Percentiles rank a stretch among this genome's conserved stretches.
These are phyloP conservation scores for Capsicum baccatum DNA, from an alignment of 257 asterid species.

Conservation along the genomic window DNA sequence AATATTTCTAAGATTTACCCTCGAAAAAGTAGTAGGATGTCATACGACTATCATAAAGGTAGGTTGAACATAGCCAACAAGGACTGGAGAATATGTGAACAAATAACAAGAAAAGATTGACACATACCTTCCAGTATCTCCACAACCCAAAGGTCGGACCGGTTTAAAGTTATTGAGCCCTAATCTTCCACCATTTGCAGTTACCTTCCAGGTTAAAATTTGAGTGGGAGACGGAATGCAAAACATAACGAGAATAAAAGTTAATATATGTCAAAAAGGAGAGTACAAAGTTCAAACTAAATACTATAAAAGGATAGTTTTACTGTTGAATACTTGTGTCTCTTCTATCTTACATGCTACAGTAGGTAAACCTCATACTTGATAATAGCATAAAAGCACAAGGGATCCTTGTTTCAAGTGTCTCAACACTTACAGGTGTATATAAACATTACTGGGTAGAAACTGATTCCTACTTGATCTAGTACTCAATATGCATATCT, in stretches of 20 bases:
- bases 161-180: slow-evolving; percentile 93
- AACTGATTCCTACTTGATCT: background rate
- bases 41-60: background rate
- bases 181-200: slow-evolving; percentile 68
- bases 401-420: slow-evolving; percentile 6
- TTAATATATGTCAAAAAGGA: background rate
- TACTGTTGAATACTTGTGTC: slow-evolving; percentile 8
- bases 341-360: background rate
- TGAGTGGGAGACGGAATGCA: slow-evolving; percentile 19
- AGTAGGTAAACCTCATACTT: background rate
- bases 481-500: slow-evolving; percentile 10
- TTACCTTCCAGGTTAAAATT: slow-evolving; percentile 51
- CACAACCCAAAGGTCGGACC: slow-evolving; percentile 93
- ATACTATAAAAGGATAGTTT: background rate
- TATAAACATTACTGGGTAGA: slow-evolving; percentile 2
- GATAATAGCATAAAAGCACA: slow-evolving; percentile 22
- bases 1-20: background rate
- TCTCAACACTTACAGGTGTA: slow-evolving; percentile 4
- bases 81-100: background rate
- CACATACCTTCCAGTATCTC: slow-evolving; percentile 95
- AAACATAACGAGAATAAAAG: background rate
- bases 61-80: slow-evolving; percentile 14
- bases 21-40: background rate
- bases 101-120: slow-evolving; percentile 11
- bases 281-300: background rate